Evolutionary conservation across 148 eudicot species (phyloP), one percentile per base, ranked within the genome.

Genomic region (Persicaria tinctoria): DNA sequence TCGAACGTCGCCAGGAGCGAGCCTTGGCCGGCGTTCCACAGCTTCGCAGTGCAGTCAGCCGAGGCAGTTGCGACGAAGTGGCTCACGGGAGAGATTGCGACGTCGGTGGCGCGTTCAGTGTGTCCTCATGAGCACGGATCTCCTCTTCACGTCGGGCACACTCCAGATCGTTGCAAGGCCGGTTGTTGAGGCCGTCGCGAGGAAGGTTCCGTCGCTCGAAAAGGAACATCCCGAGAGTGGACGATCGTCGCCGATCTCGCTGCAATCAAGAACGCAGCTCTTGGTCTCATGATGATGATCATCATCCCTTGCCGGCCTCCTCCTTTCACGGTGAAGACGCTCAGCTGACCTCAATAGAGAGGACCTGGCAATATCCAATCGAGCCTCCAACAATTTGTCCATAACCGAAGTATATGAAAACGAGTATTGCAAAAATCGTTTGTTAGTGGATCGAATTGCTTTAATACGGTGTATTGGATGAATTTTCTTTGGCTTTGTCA

Each of bases 151-250:
- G 47, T 89, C 81, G 72, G 98, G 98, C 93, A 90, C 86, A 86
- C 88, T 89, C 98, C 98, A 95, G 79, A 92, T 27, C 84, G 87
- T 90, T 48, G 92, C 92, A 82, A 92, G 91, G 84, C 96, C 98
- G 78, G 79, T 95, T 59, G 85, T 68, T 60, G 98, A 80, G 66
- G 97, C 90, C 50, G 98, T 94, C 44, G 97, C 95, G 79, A 94
- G 96, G 83, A 84, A 77, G 48, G 78, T 80, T 63, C 96, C 97
- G 75, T 94, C 90, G 46, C 73, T 86, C 7, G 97, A 91, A 76
- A 91, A 83, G 4, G 97, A 91, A 63, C 98, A 91, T 32, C 97
- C 98, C 3, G 87, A 85, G 56, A 94, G 90, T 17, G 98, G 96
- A 59, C 98, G 83, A 72, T 89, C 98, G 81, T 94, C 97, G 10